These are phyloP conservation scores for Debaryomyces robertsiae DNA, from an alignment of 1,139 yeast species.

Conservation along the genomic window DNA sequence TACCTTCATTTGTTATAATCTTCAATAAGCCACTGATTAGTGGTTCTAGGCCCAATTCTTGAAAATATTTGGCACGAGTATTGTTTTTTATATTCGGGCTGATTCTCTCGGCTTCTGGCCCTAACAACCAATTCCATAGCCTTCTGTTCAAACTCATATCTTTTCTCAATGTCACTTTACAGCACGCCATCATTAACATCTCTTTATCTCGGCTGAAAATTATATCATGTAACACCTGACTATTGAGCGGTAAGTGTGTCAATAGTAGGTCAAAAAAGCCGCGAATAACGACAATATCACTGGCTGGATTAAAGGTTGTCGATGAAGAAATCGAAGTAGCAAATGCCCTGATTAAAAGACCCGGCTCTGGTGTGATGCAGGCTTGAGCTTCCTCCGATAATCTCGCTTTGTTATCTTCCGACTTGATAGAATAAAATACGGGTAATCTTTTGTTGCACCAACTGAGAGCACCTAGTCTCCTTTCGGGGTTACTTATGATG, in stretches of 20 bases:
- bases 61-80: conserved; percentile 58
- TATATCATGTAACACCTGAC: conserved; percentile 54
- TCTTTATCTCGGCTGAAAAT: conserved; percentile 57
- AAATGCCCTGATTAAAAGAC: conserved; percentile 73
- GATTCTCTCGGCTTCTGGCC: conserved; percentile 53
- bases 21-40: conserved; percentile 56
- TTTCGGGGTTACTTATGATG: conserved; percentile 75
- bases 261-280: conserved; percentile 85
- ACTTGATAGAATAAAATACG: conserved; percentile 32
- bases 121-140: conserved; percentile 89
- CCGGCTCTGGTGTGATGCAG: conserved; percentile 74
- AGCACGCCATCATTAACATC: conserved; percentile 61
- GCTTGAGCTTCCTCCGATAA: conserved; percentile 60
- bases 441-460: conserved; percentile 78
- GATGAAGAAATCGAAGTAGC: conserved; percentile 64
- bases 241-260: conserved; percentile 64
- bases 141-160: conserved; percentile 95
- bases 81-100: conserved; percentile 11
- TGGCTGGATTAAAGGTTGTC: conserved; percentile 36
- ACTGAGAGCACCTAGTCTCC: conserved; percentile 77
- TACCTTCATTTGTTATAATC: conserved; percentile 39
- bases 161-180: conserved; percentile 68
- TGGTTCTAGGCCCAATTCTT: conserved; percentile 51
- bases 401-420: conserved; percentile 13
- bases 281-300: conserved; percentile 72